phyloP scores from a whole-genome alignment of 169 alveolate genomes.

The Perkinsus olseni region DNA sequence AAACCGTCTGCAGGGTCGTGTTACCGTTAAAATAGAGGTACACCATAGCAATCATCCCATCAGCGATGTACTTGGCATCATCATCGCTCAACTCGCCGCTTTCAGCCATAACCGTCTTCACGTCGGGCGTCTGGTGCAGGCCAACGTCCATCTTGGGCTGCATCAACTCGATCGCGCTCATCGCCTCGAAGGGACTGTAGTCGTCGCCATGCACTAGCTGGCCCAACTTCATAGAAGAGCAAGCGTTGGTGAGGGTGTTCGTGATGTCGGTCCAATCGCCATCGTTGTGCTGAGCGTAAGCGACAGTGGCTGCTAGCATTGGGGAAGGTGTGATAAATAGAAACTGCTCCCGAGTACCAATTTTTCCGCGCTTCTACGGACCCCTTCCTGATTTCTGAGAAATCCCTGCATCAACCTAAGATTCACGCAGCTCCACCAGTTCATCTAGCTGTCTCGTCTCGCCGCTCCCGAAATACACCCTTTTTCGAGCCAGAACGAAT shows the following conservation, averaged over 20 bases:
- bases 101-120: background rate
- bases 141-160: background rate
- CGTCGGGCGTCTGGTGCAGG: background rate
- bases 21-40: background rate
- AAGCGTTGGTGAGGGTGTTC: background rate
- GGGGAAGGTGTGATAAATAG: background rate
- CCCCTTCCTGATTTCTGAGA: too few relatives aligned
- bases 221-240: background rate
- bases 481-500: too few relatives aligned
- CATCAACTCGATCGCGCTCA: background rate
- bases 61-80: background rate
- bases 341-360: too few relatives aligned
- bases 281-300: background rate
- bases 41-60: background rate
- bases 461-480: too few relatives aligned
- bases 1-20: background rate
- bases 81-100: background rate
- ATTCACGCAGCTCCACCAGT: too few relatives aligned
- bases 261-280: background rate
- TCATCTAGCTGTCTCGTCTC: too few relatives aligned
- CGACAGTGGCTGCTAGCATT: background rate
- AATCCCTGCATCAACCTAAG: too few relatives aligned
- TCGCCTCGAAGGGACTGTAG: background rate
- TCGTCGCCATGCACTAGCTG: background rate
- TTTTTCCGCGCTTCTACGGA: too few relatives aligned